Conservation (phyloP, 1,284 basidiomycete genomes). For the Boletus mariae region DNA sequence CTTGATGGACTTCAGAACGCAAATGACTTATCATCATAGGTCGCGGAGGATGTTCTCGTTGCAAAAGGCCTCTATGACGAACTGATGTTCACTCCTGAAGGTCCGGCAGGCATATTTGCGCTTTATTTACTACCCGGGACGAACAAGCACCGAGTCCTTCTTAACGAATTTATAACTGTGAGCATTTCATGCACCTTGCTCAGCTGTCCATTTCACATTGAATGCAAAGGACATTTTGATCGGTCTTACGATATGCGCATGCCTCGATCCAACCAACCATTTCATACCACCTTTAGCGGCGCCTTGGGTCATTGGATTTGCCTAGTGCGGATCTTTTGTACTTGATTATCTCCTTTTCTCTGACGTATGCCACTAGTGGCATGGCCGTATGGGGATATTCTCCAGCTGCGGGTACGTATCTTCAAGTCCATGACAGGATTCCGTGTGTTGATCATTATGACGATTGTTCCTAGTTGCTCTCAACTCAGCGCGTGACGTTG, state of each 20-base stretch:
- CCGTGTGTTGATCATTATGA: constrained; percentile 1
- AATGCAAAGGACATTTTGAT: constrained; percentile 59
- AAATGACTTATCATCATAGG: constrained; percentile 14
- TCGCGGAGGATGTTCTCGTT: constrained; percentile 40
- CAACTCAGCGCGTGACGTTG: constrained; percentile 67
- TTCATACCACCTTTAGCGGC: constrained; percentile 48
- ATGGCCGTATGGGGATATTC: constrained; percentile 59
- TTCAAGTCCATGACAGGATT: background rate
- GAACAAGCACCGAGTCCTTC: constrained; percentile 53
- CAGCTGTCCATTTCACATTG: constrained; percentile 5
- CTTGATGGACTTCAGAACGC: background rate
- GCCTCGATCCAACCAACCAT: constrained; percentile 60
- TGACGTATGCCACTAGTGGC: constrained; percentile 36
- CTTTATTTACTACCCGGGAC: constrained; percentile 48
- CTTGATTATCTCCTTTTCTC: background rate
- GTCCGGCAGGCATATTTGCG: constrained; percentile 61
- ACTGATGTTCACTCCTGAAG: constrained; percentile 54
- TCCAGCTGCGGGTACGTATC: constrained; percentile 41
- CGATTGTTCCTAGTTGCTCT: constrained; percentile 44
- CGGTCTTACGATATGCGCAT: constrained; percentile 53
- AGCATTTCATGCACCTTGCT: constrained; percentile 16
- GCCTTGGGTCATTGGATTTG: constrained; percentile 52
- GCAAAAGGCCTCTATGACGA: constrained; percentile 40
- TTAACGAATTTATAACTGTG: constrained; percentile 67
- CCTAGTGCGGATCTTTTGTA: constrained; percentile 38